Base-by-base conservation (phyloP, 371 early-diverging fungal genomes). In the Phascolomyces articulosus region DNA sequence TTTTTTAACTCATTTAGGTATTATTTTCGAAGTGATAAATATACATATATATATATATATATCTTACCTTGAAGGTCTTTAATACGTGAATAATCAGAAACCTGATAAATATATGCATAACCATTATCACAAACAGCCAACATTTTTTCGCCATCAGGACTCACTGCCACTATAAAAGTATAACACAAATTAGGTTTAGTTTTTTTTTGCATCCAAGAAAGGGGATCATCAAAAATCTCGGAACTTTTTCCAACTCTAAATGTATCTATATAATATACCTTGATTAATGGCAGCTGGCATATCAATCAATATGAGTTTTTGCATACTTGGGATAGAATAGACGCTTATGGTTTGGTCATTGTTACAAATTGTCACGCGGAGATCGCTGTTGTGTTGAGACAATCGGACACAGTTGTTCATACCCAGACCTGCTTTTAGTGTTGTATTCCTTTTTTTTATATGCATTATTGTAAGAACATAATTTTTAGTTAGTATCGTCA, bases 271-370 rank as follows among this genome's bases (percentile, higher is more conserved):
- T 34, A 34, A 9, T 34, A 9, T 80, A 88, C 88, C 74, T 64
- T 91, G 87, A 74, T 94, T 94, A 58, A 95, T 92, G 20, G 93
- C 89, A 1, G 91, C 89, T 0, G 93, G 91, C 15, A 93, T 72
- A 21, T 79, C 65, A n/a, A 95, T 78, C 20, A 73, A 84, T 7
- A 86, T 70, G 18, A 93, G 65, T 15, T 86, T 80, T 49, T 88
- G 79, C 63, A 94, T 77, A 40, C 72, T 81, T 2, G 93, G 91
- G 9, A 95, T 67, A 3, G 88, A 75, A 64, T 86, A 91, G 7
- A 94, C 85, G 74, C 91, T 93, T 71, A 96, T 91, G 13, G 91
- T 93, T 67, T 93, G 87, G 70, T 97, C 97, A 68, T 96, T 97
- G 78, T 94, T 97, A 79, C 95, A 92, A 27, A 95, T 85, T 20